phyloP scores from a whole-genome alignment of 768 basidiomycete genomes.

The Cyclocybe aegerita region DNA sequence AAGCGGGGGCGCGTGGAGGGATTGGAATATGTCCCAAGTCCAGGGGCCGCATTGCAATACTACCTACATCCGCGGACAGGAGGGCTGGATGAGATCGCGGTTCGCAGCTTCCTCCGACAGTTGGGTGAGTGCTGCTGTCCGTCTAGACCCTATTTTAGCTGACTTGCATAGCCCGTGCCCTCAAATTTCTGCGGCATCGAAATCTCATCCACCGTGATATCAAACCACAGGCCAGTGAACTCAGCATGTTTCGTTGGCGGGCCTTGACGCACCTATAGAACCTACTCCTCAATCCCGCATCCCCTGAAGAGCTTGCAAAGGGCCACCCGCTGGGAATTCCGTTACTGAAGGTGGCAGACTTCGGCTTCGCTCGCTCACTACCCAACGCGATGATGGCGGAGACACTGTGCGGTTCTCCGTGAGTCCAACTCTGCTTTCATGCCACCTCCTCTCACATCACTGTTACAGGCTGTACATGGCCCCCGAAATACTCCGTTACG shows the following conservation, averaged over 20 bases:
- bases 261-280: constrained; percentile 53
- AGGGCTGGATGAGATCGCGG: constrained; percentile 86
- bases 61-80: constrained; percentile 92
- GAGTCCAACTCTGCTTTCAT: constrained; percentile 30
- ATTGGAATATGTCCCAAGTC: constrained; percentile 75
- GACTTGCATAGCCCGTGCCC: constrained; percentile 69
- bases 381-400: constrained; percentile 95
- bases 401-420: constrained; percentile 97
- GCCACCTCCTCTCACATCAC: constrained; percentile 6
- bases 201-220: constrained; percentile 97
- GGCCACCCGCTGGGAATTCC: constrained; percentile 94
- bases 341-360: constrained; percentile 95
- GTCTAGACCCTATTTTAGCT: not conserved
- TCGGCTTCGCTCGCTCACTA: constrained; percentile 93
- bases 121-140: constrained; percentile 52
- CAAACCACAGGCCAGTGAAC: constrained; percentile 76
- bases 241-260: not conserved
- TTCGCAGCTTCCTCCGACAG: constrained; percentile 90
- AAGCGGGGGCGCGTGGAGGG: constrained; percentile 92
- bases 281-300: constrained; percentile 82
- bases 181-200: constrained; percentile 86
- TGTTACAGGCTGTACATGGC: constrained; percentile 89
- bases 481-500: constrained; percentile 94
- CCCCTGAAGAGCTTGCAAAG: constrained; percentile 73
- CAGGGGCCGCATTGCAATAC: constrained; percentile 71